Evolutionary conservation across 2,329 filamentous ascomycete species (phyloP), one percentile per base, ranked within the genome.

Genomic region (Fusarium longipes): DNA sequence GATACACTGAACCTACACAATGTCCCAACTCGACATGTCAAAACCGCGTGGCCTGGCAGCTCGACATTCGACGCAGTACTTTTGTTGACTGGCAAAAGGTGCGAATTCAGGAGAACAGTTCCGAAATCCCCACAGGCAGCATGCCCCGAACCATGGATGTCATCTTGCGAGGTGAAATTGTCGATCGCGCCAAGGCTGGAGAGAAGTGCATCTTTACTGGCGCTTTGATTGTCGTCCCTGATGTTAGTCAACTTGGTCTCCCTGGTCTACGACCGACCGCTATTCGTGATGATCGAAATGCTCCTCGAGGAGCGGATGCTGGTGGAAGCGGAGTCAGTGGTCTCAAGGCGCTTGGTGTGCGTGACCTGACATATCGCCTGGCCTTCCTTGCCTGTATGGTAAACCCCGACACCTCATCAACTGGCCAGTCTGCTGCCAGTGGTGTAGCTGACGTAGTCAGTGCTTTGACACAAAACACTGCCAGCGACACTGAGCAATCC

Each of bases 61-160:
- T 99, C n/a, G 95, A 99, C 73, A 97, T 99, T 74, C 87, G 93
- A 40, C 95, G 97, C 78, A 97, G 94, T 78, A 98, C 94, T 0
- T 99, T 99, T 77, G 92, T 99, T 64, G 96, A 99, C 81, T 99
- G 96, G 96, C 96, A 99, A 77, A 98, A 98, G 78, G 93, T 98
- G 24, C 92, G 96, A 66, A 93, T 98, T 64, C 96, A 99, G 80
- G 96, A 99, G 79, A 99, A 98, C 82, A 97, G 93, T 70, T 95
- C 95, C 6, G 96, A 99, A 77, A 99, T 99, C 35, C 96, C 96
- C 0, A 99, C 96, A 0, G 96, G 96, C 54, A 97, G 94, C 81
- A 99, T 99, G 96, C 96, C 96, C 24, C 88, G 96, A 61, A 99
- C 96, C 4, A 96, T 99, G 88, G 96, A 99, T 74, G 91, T 99